Conservation (phyloP, 108 stramenopile species). For the Cyclotella atomus region DNA sequence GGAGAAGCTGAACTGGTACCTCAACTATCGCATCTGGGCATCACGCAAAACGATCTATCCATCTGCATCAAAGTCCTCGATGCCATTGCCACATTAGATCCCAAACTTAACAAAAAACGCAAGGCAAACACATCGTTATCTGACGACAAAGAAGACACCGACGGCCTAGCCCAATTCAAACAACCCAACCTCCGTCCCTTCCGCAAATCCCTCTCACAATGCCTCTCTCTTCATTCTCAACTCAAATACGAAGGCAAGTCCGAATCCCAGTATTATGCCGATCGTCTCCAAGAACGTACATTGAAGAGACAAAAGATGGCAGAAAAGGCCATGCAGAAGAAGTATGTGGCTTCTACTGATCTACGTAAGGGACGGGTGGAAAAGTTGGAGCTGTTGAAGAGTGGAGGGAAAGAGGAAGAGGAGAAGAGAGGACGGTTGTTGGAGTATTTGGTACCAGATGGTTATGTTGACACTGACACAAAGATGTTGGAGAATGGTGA, state of each 20-base stretch:
- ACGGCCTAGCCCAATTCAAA: constrained; percentile 52
- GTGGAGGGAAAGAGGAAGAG: constrained; percentile 74
- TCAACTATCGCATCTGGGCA: constrained; percentile 5
- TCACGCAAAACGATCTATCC: not conserved
- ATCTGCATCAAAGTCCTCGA: constrained; percentile 56
- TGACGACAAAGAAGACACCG: constrained; percentile 18
- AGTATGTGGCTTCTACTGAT: constrained; percentile 73
- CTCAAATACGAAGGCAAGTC: constrained; percentile 70
- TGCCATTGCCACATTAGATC: constrained; percentile 55
- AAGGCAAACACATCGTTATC: constrained; percentile 4
- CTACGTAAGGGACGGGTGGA: constrained; percentile 76
- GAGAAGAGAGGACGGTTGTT: constrained; percentile 31
- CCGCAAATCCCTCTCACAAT: constrained; percentile 71
- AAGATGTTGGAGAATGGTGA: constrained; percentile 39
- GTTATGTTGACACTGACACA: constrained; percentile 58
- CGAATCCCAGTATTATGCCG: constrained; percentile 55
- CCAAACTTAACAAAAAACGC: constrained; percentile 24
- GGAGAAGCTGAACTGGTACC: not conserved
- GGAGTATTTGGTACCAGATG: constrained; percentile 76
- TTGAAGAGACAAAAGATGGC: constrained; percentile 78
- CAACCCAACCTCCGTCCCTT: constrained; percentile 64
- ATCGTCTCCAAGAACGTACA: constrained; percentile 46
- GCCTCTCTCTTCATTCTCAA: constrained; percentile 65
- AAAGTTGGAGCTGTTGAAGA: constrained; percentile 55
- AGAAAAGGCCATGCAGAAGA: constrained; percentile 62